Evolutionary conservation across 176 grass and related monocot genomes (phyloP).

Genomic region (Oryza brachyantha): DNA sequence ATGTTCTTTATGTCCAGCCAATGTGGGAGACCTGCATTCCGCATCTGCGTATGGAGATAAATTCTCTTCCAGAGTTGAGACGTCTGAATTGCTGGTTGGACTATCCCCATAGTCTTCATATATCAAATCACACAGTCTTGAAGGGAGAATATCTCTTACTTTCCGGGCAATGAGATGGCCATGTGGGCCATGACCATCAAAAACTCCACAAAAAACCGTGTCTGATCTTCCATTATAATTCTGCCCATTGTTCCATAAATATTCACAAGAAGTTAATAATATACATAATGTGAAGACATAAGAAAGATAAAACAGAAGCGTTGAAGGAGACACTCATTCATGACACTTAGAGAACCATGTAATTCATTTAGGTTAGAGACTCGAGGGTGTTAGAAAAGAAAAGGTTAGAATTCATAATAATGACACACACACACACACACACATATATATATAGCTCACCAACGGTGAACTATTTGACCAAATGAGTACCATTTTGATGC

Average conservation of each 20-base stretch:
- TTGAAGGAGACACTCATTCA: background rate
- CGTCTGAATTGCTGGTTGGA: constrained; percentile 45
- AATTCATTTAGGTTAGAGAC: background rate
- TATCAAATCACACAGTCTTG: constrained; percentile 56
- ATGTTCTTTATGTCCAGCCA: constrained; percentile 37
- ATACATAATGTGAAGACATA: background rate
- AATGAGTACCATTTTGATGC: background rate
- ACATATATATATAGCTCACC: background rate
- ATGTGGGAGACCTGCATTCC: constrained; percentile 30
- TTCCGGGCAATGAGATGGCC: constrained; percentile 82
- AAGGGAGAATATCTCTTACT: constrained; percentile 83
- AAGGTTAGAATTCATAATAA: background rate
- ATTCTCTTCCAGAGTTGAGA: constrained; percentile 51
- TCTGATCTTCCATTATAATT: constrained; percentile 64
- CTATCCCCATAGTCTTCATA: constrained; percentile 47
- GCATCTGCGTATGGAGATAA: constrained; percentile 41
- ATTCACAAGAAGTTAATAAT: constrained; percentile 5
- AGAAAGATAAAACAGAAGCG: background rate
- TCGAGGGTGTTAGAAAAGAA: background rate
- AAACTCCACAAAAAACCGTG: constrained; percentile 87
- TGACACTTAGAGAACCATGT: background rate
- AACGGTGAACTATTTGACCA: background rate
- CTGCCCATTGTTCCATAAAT: constrained; percentile 18
- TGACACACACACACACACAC: background rate
- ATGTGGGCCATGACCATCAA: constrained; percentile 90